Percentiles rank a stretch among this genome's conserved stretches.
phyloP scores from a whole-genome alignment of 2,329 filamentous ascomycete genomes.

The Cladosporium sp. region DNA sequence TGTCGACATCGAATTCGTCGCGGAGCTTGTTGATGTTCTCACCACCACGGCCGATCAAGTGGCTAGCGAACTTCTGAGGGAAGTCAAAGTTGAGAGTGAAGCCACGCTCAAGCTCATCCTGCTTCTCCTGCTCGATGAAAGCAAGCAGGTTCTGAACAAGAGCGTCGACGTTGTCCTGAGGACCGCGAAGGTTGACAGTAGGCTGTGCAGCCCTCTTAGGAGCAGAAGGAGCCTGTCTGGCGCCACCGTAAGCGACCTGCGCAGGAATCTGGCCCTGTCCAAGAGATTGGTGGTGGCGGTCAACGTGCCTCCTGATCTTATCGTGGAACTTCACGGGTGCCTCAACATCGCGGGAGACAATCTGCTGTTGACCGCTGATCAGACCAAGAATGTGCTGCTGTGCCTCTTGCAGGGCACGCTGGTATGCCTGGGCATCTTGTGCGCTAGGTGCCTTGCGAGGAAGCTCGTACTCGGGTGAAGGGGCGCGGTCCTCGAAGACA shows the following conservation, averaged over 20 bases:
- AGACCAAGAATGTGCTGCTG: constrained; percentile 53
- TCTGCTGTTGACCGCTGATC: constrained; percentile 52
- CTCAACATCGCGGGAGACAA: constrained; percentile 51
- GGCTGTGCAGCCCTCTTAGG: constrained; percentile 47
- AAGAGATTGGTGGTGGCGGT: constrained; percentile 50
- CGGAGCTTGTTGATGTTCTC: constrained; percentile 66
- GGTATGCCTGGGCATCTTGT: constrained; percentile 53
- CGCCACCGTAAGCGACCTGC: constrained; percentile 49
- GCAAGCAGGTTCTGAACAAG: constrained; percentile 68
- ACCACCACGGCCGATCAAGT: constrained; percentile 65
- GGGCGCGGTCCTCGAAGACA: constrained; percentile 66
- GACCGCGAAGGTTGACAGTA: constrained; percentile 67
- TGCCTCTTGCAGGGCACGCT: constrained; percentile 55
- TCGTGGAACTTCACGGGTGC: constrained; percentile 60
- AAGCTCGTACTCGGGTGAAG: constrained; percentile 49
- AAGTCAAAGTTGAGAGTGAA: constrained; percentile 86
- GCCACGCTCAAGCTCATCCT: constrained; percentile 89
- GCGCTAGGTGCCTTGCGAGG: constrained; percentile 53
- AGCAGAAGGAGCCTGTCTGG: constrained; percentile 41
- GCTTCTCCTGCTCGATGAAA: constrained; percentile 82
- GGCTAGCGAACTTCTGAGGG: constrained; percentile 89
- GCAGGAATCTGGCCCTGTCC: constrained; percentile 52
- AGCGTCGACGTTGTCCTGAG: constrained; percentile 65
- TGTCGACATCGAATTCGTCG: constrained; percentile 67
- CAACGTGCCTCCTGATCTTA: constrained; percentile 58